These are phyloP conservation scores for Blastobotrys indianensis DNA, from an alignment of 1,139 yeast species.

Conservation along the genomic window DNA sequence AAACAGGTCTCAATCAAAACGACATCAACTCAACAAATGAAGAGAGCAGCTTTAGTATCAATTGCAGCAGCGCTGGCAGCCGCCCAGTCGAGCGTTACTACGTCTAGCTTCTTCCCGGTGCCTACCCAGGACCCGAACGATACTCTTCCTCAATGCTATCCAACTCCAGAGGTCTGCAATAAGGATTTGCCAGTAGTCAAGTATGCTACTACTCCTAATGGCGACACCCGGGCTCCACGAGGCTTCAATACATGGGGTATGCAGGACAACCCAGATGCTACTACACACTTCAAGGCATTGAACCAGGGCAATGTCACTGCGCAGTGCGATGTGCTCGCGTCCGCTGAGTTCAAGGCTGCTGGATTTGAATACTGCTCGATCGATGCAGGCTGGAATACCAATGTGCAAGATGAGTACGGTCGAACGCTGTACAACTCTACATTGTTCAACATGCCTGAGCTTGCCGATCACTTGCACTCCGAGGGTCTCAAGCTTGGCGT, in stretches of 20 bases:
- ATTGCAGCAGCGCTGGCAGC: neutral
- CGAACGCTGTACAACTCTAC: conserved; percentile 9
- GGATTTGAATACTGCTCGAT: conserved; percentile 12
- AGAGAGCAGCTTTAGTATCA: neutral
- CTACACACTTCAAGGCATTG: neutral
- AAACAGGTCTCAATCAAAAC: no score
- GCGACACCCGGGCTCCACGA: conserved; percentile 7
- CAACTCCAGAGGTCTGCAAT: neutral
- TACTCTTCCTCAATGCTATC: neutral
- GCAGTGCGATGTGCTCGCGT: conserved; percentile 11
- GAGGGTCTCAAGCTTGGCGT: conserved; percentile 12
- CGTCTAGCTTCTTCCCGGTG: neutral
- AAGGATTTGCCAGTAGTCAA: conserved; percentile 8
- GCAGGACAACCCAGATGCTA: conserved; percentile 11
- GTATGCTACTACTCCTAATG: conserved; percentile 8
- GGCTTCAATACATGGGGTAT: conserved; percentile 15
- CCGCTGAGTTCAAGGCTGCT: conserved; percentile 6
- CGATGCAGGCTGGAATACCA: conserved; percentile 14
- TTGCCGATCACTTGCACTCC: conserved; percentile 9
- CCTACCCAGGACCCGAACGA: conserved; percentile 1
- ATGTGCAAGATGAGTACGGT: conserved; percentile 10
- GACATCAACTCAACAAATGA: no score
- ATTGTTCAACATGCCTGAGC: conserved; percentile 9
- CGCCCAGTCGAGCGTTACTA: neutral
- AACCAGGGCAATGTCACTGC: conserved; percentile 9